Evolutionary conservation across 345 rosid genomes (phyloP), one percentile per base, ranked within the genome.

Genomic region (Euphorbia tirucalli): DNA sequence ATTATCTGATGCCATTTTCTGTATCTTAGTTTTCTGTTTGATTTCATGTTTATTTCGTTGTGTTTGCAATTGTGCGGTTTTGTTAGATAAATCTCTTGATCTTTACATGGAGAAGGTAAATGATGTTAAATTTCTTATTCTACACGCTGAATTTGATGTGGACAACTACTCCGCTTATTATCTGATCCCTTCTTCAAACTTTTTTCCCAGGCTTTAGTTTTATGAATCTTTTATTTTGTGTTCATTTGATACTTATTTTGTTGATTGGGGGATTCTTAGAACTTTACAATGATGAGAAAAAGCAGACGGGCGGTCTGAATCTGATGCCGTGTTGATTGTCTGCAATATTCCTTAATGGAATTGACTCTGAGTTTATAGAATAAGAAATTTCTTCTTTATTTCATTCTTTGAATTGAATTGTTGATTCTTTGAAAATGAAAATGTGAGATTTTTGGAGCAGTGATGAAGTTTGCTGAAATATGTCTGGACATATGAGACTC

Each of bases 221-320:
- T 2, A 30, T 11, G 6, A 28, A 27, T 11, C 16, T 59, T 59
- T 59, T 27, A 11, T 14, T 21, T 4, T 14, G 37, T 58, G 11
- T 14, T 11, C 5, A 27, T 18, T 30, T 31, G 66, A 14, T 7
- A 18, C 7, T n/a, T 32, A 3, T 3, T 13, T 27, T 35, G 19
- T 19, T 1, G 0, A 39, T 4, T 28, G n/a, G 9, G 31, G 46
- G 16, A 5, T 30, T 4, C 4, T 55, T 22, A 3, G 31, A 7
- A 41, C 25, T 2, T 15, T 5, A 75, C 93, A 30, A 63, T 79
- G 95, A 90, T 85, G 93, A 90, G 90, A 89, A 73, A 77, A 73
- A 75, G 90, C 98, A 78, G 96, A 93, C 87, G 93, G 93, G 95
- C 93, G 93, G 95, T 84, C 94, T 78, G 96, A 93, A 82, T 59